These are phyloP conservation scores for Daldinia loculata DNA, from an alignment of 495 filamentous ascomycete species.

Conservation along the genomic window DNA sequence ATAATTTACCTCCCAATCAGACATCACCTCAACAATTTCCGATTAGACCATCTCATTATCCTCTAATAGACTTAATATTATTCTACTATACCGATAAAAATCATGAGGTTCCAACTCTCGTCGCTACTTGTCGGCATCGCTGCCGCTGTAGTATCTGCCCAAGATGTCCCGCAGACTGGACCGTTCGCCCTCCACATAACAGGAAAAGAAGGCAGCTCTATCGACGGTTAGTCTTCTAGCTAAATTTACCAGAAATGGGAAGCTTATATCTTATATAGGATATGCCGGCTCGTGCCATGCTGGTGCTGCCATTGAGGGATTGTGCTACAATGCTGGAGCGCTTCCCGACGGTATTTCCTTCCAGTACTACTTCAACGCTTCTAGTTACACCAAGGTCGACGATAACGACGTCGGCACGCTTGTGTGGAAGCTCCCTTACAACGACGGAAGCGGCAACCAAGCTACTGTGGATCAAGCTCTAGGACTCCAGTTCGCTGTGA, in stretches of 20 bases:
- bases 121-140: conserved; percentile 41
- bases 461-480: conserved; percentile 48
- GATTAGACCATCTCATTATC: background rate
- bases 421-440: conserved; percentile 51
- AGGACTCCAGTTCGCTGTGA: conserved; percentile 50
- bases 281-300: conserved; percentile 61
- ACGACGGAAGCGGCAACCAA: conserved; percentile 36
- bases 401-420: conserved; percentile 47
- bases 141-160: conserved; percentile 47
- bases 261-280: conserved; percentile 47
- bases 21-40: background rate
- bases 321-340: conserved; percentile 53
- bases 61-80: background rate
- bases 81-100: conserved; percentile 12
- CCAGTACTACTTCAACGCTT: conserved; percentile 54
- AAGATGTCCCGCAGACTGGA: conserved; percentile 48
- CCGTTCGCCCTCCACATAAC: conserved; percentile 54
- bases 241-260: conserved; percentile 35
- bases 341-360: conserved; percentile 23
- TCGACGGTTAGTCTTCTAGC: conserved; percentile 46
- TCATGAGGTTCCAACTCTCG: conserved; percentile 47
- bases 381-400: conserved; percentile 42
- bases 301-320: conserved; percentile 63
- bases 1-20: background rate
- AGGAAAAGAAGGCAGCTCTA: conserved; percentile 40